Percentiles rank a stretch among this genome's conserved stretches.
Evolutionary conservation across 208 protist species (phyloP).

Genomic region (Angomonas deanei): DNA sequence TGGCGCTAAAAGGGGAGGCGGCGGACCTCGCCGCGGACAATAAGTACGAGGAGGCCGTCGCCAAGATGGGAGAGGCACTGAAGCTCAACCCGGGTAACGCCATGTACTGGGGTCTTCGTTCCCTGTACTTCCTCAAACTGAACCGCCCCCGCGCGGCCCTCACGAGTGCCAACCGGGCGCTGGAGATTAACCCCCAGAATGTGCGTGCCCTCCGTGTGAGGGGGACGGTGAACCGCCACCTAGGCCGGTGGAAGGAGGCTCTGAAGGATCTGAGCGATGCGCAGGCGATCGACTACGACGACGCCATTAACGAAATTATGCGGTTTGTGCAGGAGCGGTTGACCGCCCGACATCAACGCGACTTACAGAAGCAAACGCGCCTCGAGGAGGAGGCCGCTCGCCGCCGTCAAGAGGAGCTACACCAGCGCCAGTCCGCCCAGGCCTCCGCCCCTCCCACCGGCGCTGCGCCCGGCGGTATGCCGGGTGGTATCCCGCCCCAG

Average conservation of each 20-base stretch:
- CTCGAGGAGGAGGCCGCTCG: conserved; percentile 27
- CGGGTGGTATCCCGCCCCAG: conserved; percentile 29
- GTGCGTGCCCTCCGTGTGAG: conserved; percentile 70
- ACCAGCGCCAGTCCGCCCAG: conserved; percentile 39
- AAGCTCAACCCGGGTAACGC: conserved; percentile 48
- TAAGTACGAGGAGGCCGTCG: conserved; percentile 41
- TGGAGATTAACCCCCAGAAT: conserved; percentile 61
- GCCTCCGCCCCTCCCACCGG: neutral
- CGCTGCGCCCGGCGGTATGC: conserved; percentile 20
- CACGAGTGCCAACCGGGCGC: conserved; percentile 50
- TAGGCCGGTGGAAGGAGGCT: conserved; percentile 59
- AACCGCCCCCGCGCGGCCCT: conserved; percentile 46
- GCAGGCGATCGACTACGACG: conserved; percentile 78
- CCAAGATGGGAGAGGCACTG: conserved; percentile 55
- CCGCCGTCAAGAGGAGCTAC: conserved; percentile 29
- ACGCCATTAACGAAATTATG: conserved; percentile 31
- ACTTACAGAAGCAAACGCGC: conserved; percentile 27
- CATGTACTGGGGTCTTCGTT: conserved; percentile 74
- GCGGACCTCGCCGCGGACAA: conserved; percentile 39
- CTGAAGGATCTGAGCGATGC: conserved; percentile 63
- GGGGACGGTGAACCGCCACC: conserved; percentile 58
- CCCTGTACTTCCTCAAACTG: conserved; percentile 47
- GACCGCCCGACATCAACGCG: conserved; percentile 26
- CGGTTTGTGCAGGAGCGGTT: conserved; percentile 40
- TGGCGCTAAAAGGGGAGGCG: conserved; percentile 53